Percentiles rank a stretch among this genome's conserved stretches.
Evolutionary conservation across 495 filamentous ascomycete genomes (phyloP).

Genomic region (Penicillium longicatenatum): DNA sequence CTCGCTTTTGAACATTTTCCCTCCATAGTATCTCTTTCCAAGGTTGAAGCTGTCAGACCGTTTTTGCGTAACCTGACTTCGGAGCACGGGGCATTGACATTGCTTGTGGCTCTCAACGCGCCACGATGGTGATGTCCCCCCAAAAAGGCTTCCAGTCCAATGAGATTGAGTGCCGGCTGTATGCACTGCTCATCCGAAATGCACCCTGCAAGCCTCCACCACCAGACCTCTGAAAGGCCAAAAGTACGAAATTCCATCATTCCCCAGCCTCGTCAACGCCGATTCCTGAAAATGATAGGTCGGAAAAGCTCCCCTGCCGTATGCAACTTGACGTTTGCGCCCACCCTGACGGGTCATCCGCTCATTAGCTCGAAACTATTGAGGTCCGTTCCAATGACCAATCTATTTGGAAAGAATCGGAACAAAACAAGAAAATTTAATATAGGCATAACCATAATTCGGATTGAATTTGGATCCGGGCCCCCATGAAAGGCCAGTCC

Average conservation of each 20-base stretch:
- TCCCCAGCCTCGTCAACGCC: background rate
- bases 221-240: too few species aligned
- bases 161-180: constrained; percentile 14
- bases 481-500: background rate
- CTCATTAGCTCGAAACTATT: constrained; percentile 5
- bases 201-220: constrained; percentile 18
- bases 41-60: background rate
- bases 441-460: background rate
- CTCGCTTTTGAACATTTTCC: constrained; percentile 32
- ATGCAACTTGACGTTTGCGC: background rate
- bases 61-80: constrained; percentile 11
- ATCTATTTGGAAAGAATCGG: background rate
- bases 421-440: background rate
- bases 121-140: constrained; percentile 9
- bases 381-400: constrained; percentile 1
- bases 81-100: constrained; percentile 7
- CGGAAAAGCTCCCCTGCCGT: constrained; percentile 1
- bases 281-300: constrained; percentile 8
- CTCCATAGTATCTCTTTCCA: too few species aligned
- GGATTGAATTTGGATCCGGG: background rate
- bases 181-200: constrained; percentile 14
- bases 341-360: background rate
- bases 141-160: constrained; percentile 6
- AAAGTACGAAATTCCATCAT: background rate
- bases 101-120: constrained; percentile 5